Evolutionary conservation across 495 filamentous ascomycete species (phyloP).

Genomic region (Penicillium roqueforti): DNA sequence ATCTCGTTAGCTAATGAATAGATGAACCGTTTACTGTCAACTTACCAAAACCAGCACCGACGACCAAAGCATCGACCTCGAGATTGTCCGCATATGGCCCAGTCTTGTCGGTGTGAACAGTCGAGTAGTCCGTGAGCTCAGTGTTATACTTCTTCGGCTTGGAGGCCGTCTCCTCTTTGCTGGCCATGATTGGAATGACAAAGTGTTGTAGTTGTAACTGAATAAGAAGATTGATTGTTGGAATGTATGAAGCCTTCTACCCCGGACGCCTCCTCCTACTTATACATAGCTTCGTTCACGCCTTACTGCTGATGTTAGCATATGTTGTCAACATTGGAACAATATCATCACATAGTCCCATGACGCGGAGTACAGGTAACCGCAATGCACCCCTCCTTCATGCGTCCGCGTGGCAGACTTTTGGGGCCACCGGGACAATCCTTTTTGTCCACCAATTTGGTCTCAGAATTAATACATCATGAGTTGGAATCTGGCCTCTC

Average conservation of each 20-base stretch:
- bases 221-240: neutral
- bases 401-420: neutral
- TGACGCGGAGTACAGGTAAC: neutral
- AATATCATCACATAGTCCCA: neutral
- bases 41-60: conserved; percentile 48
- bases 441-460: neutral
- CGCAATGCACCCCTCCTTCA: neutral
- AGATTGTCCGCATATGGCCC: conserved; percentile 21
- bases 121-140: conserved; percentile 13
- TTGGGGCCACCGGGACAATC: neutral
- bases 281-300: neutral
- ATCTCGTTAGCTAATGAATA: neutral
- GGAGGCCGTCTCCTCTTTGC: neutral
- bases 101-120: conserved; percentile 3
- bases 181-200: neutral
- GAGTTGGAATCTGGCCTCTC: neutral
- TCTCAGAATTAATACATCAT: neutral
- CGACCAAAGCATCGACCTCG: conserved; percentile 47
- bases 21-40: neutral
- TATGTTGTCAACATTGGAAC: neutral
- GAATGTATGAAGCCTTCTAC: neutral
- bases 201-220: neutral
- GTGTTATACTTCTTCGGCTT: conserved; percentile 14
- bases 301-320: neutral
- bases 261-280: neutral